Conservation (phyloP, 2,329 filamentous ascomycete species). For the Paecilomyces formosus region DNA sequence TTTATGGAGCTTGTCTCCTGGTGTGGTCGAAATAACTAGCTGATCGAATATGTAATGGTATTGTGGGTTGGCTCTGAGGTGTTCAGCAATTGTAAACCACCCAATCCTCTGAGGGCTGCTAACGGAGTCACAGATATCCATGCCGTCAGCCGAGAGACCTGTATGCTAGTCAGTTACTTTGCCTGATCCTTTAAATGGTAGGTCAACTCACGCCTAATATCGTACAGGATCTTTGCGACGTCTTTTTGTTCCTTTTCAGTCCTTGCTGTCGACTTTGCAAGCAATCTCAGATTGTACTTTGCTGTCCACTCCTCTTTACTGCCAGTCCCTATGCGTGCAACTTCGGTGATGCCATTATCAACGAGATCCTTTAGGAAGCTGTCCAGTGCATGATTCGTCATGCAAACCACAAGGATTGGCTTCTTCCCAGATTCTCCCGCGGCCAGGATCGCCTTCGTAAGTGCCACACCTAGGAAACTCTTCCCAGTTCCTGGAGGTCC, state of each 20-base stretch:
- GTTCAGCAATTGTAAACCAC: slow-evolving; percentile 4
- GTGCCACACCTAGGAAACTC: slow-evolving; percentile 13
- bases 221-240: background rate
- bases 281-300: slow-evolving; percentile 8
- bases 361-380: slow-evolving; percentile 18
- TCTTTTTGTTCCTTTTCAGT: slow-evolving; percentile 3
- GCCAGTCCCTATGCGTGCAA: slow-evolving; percentile 19
- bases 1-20: background rate
- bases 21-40: slow-evolving; percentile 1
- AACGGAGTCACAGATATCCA: slow-evolving; percentile 5
- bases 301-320: slow-evolving; percentile 18
- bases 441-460: slow-evolving; percentile 15
- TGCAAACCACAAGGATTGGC: slow-evolving; percentile 22
- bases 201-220: slow-evolving; percentile 1
- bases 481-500: slow-evolving; percentile 23
- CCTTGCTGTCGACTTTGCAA: slow-evolving; percentile 5
- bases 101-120: slow-evolving; percentile 3
- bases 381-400: slow-evolving; percentile 26
- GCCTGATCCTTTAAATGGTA: background rate
- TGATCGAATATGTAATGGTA: slow-evolving; percentile 2
- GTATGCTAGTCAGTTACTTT: background rate
- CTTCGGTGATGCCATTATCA: slow-evolving; percentile 14
- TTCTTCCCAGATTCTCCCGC: slow-evolving; percentile 11
- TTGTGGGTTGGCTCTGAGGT: background rate
- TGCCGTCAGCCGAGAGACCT: slow-evolving; percentile 1